Conservation (phyloP, 2,329 filamentous ascomycete species). For the Fusarium compactum region DNA sequence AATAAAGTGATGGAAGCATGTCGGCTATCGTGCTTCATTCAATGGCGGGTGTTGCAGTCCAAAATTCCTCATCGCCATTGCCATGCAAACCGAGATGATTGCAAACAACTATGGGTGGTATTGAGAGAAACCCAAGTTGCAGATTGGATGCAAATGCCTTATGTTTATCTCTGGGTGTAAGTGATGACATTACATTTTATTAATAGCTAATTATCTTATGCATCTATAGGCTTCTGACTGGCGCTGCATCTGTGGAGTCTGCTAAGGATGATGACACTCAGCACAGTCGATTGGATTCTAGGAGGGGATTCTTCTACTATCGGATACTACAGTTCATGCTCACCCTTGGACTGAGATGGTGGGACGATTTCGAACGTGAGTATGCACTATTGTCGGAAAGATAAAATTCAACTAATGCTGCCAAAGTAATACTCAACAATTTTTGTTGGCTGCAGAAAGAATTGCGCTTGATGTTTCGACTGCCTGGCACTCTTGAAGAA, state of each 20-base stretch:
- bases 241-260: not conserved
- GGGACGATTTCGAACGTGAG: not conserved
- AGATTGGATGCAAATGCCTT: constrained; percentile 4
- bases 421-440: not conserved
- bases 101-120: not conserved
- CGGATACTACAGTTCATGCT: not conserved
- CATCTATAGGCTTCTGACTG: not conserved
- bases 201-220: not conserved
- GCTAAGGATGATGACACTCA: no score
- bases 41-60: not conserved
- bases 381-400: not conserved
- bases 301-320: not conserved
- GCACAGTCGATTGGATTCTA: not conserved
- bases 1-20: not conserved
- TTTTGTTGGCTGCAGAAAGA: not conserved
- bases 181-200: not conserved
- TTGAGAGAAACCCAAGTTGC: not conserved
- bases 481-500: no score
- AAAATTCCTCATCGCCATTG: not conserved
- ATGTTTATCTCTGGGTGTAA: constrained; percentile 4
- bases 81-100: not conserved
- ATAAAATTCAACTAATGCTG: not conserved
- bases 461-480: not conserved
- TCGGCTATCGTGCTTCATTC: not conserved
- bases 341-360: not conserved